Percentiles rank a stretch among this genome's conserved stretches.
phyloP scores from a whole-genome alignment of 768 basidiomycete species.

The Suillus fuscotomentosus region DNA sequence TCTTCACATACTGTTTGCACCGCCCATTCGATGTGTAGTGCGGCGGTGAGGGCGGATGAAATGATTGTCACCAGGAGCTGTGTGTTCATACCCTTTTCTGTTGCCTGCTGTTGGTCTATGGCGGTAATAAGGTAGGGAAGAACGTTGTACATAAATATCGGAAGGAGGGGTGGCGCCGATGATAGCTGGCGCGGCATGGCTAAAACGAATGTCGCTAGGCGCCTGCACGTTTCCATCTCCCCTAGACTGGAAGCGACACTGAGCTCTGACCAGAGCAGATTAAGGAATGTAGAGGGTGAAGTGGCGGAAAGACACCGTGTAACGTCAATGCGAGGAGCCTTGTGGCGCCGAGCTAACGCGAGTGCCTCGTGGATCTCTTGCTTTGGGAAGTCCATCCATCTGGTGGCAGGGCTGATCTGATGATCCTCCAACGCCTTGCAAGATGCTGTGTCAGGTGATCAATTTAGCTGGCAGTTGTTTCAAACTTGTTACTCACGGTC shows the following conservation, averaged over 20 bases:
- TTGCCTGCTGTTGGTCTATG: constrained; percentile 53
- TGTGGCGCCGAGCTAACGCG: constrained; percentile 55
- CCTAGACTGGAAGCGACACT: constrained; percentile 50
- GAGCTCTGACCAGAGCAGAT: constrained; percentile 69
- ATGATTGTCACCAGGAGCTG: constrained; percentile 68
- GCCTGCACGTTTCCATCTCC: constrained; percentile 60
- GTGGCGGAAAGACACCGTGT: constrained; percentile 60
- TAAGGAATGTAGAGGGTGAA: constrained; percentile 60
- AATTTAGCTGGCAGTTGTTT: neutral
- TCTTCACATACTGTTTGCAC: constrained; percentile 53
- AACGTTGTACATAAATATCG: constrained; percentile 69
- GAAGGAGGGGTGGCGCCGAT: constrained; percentile 60
- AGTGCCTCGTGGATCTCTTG: constrained; percentile 59
- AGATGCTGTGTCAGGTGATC: constrained; percentile 13
- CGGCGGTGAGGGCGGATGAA: constrained; percentile 62
- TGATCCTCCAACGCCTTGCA: constrained; percentile 17
- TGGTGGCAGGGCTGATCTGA: constrained; percentile 25
- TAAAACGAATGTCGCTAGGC: constrained; percentile 67
- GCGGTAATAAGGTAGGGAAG: constrained; percentile 54
- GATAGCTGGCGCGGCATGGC: constrained; percentile 53
- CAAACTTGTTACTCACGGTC: constrained; percentile 32
- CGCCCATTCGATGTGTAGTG: constrained; percentile 72
- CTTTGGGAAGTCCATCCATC: constrained; percentile 54
- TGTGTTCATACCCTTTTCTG: constrained; percentile 52
- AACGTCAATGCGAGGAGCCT: constrained; percentile 64